Conservation (phyloP, 2,329 filamentous ascomycete genomes). For the Mycogone perniciosa region DNA sequence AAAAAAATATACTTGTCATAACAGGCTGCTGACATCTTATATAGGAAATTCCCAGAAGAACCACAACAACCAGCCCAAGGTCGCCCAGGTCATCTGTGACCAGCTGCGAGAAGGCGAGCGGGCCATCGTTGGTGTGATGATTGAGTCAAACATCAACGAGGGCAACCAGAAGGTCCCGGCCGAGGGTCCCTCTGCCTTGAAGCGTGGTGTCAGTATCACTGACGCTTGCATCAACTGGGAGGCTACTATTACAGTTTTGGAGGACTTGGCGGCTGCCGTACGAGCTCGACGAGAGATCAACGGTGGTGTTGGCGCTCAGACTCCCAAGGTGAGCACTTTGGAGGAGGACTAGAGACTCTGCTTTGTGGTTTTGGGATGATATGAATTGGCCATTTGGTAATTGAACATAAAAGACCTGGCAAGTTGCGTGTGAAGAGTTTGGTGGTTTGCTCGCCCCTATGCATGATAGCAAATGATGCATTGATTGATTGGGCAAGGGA, state of each 20-base stretch:
- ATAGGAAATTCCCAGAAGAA: conserved; percentile 93
- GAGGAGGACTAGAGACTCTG: conserved; percentile 42
- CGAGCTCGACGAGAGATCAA: conserved; percentile 60
- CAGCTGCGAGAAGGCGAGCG: conserved; percentile 84
- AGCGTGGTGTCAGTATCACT: conserved; percentile 90
- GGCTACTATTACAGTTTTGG: conserved; percentile 69
- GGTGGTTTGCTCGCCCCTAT: background rate
- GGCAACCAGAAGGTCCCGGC: conserved; percentile 79
- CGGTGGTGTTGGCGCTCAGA: conserved; percentile 27
- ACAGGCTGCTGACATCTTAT: conserved; percentile 5
- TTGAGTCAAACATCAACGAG: conserved; percentile 96
- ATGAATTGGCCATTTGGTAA: background rate
- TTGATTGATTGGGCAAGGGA: background rate
- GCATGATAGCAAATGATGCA: background rate
- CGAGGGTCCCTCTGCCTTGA: conserved; percentile 70
- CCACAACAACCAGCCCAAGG: conserved; percentile 94
- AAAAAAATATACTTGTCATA: background rate
- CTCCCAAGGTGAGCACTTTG: conserved; percentile 37
- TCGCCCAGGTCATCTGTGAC: conserved; percentile 72
- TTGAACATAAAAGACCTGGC: no score
- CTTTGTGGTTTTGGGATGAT: background rate
- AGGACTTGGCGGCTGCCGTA: conserved; percentile 80
- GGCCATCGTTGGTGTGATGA: conserved; percentile 93
- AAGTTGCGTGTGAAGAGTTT: background rate
- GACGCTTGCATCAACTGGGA: conserved; percentile 97